Percentiles rank a stretch among this genome's conserved stretches.
Conservation (phyloP, 2,329 filamentous ascomycete genomes). For the Dactylellina parvicollis region DNA sequence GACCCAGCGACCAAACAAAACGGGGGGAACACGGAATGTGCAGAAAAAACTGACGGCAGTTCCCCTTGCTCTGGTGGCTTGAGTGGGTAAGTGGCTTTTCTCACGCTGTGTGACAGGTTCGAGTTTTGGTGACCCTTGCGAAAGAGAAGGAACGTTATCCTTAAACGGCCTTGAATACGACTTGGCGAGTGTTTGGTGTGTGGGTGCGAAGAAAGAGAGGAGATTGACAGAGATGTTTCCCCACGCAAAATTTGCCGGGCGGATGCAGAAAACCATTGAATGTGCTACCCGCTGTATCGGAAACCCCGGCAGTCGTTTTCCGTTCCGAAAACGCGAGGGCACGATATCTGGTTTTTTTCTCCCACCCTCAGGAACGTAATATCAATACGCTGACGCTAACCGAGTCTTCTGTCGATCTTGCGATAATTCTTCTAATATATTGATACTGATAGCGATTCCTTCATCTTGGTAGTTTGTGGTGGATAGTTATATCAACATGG, state of each 20-base stretch:
- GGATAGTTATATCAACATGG: neutral
- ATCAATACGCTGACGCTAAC: neutral
- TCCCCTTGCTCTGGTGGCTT: slow-evolving; percentile 21
- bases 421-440: too few species aligned
- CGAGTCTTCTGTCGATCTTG: too few species aligned
- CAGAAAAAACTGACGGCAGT: slow-evolving; percentile 4
- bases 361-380: too few species aligned
- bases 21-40: slow-evolving; percentile 27
- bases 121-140: neutral
- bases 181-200: neutral
- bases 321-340: neutral
- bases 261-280: too few species aligned
- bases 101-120: slow-evolving; percentile 12
- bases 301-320: too few species aligned
- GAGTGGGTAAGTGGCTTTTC: slow-evolving; percentile 39
- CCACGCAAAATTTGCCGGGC: too few species aligned
- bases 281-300: too few species aligned
- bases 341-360: neutral
- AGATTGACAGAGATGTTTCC: neutral
- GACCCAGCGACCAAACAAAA: neutral
- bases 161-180: slow-evolving; percentile 5
- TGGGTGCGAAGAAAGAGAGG: neutral
- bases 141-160: slow-evolving; percentile 32
- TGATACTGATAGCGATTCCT: too few species aligned
- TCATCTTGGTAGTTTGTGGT: neutral